Evolutionary conservation across 352 stramenopile genomes (phyloP).

Genomic region (Pythium aphanidermatum): DNA sequence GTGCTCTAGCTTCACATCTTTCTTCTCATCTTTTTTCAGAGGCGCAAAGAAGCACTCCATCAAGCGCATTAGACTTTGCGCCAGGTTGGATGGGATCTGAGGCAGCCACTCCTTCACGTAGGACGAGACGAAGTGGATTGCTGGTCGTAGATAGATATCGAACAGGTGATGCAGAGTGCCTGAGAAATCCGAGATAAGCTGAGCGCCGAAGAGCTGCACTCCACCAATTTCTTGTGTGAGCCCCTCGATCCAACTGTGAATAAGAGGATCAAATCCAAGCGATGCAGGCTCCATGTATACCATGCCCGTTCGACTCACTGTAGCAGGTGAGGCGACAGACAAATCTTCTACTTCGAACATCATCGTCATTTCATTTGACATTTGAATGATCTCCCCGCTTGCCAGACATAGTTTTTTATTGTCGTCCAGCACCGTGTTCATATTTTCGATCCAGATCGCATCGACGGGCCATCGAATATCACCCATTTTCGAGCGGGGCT

Average conservation of each 20-base stretch:
- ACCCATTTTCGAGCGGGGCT: constrained; percentile 91
- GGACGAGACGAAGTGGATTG: constrained; percentile 76
- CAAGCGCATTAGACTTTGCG: constrained; percentile 87
- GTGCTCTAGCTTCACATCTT: constrained; percentile 66
- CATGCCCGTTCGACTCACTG: constrained; percentile 92
- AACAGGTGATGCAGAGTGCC: constrained; percentile 70
- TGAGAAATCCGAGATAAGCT: constrained; percentile 43
- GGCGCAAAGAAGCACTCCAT: constrained; percentile 89
- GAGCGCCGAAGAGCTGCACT: constrained; percentile 24
- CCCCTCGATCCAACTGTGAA: constrained; percentile 86
- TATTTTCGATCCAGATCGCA: constrained; percentile 97
- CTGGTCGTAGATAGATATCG: constrained; percentile 79
- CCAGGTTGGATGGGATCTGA: constrained; percentile 89
- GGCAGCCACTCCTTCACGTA: constrained; percentile 91
- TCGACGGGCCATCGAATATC: constrained; percentile 94
- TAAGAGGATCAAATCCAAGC: constrained; percentile 87
- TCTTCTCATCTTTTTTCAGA: constrained; percentile 81
- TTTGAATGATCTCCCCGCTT: constrained; percentile 93
- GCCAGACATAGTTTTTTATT: constrained; percentile 95
- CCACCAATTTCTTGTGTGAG: constrained; percentile 55
- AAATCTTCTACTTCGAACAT: constrained; percentile 97
- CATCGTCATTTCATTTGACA: constrained; percentile 95
- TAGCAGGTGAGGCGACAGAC: constrained; percentile 91
- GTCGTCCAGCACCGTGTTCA: constrained; percentile 96
- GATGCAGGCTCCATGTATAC: constrained; percentile 95